phyloP scores from a whole-genome alignment of 352 stramenopile genomes.

The Globisporangium recalcitrans region DNA sequence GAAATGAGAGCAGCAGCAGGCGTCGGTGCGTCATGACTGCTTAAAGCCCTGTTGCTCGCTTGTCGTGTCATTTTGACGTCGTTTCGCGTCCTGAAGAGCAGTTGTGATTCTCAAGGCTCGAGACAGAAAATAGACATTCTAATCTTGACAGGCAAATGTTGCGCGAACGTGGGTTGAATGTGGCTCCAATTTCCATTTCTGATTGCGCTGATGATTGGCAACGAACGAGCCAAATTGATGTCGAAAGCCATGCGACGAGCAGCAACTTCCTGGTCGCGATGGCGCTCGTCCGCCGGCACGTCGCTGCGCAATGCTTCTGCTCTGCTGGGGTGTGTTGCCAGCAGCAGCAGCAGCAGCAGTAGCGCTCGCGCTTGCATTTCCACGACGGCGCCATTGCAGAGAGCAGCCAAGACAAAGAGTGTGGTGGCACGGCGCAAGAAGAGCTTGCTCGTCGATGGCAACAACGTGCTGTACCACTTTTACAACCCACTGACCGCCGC shows the following conservation, averaged over 20 bases:
- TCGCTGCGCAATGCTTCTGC: neutral
- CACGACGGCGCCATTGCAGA: conserved; percentile 6
- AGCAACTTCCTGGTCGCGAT: conserved; percentile 1
- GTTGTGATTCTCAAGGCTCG: neutral
- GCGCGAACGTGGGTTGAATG: neutral
- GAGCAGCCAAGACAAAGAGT: conserved; percentile 1
- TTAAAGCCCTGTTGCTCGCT: neutral
- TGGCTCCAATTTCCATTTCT: neutral
- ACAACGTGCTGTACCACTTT: conserved; percentile 60
- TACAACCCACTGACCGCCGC: conserved; percentile 36
- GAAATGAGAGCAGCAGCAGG: neutral
- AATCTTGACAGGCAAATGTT: neutral
- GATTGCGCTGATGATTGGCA: conserved; percentile 6
- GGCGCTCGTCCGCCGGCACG: neutral
- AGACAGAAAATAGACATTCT: neutral
- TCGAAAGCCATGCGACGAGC: conserved; percentile 9
- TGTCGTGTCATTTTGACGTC: neutral
- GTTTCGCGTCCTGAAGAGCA: neutral
- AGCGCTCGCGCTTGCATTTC: neutral
- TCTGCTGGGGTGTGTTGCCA: neutral
- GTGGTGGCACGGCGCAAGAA: conserved; percentile 23
- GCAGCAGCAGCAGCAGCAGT: neutral
- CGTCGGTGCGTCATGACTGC: neutral
- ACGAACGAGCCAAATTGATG: neutral
- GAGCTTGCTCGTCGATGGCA: conserved; percentile 53